Evolutionary conservation across 257 asterid genomes (phyloP).

Genomic region (Gentiana dahurica): DNA sequence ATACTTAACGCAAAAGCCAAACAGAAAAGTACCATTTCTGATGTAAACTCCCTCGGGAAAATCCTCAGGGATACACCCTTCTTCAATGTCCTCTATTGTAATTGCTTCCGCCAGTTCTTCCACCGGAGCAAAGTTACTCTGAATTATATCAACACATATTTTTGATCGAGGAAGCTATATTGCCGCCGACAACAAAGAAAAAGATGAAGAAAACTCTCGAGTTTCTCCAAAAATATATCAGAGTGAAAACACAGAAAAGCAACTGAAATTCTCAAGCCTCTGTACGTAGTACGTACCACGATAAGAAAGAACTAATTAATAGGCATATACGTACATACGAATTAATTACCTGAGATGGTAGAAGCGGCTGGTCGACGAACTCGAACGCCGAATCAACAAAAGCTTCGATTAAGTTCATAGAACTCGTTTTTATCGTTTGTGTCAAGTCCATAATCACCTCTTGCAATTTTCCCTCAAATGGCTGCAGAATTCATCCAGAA

Average conservation of each 20-base stretch:
- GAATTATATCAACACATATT: neutral
- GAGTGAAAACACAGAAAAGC: too few relatives aligned
- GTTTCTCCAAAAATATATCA: too few relatives aligned
- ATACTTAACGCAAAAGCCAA: too few relatives aligned
- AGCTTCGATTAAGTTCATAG: conserved; percentile 29
- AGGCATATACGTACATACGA: neutral
- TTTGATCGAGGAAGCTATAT: too few relatives aligned
- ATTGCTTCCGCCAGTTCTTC: conserved; percentile 36
- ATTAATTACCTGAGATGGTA: conserved; percentile 43
- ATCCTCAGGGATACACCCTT: conserved; percentile 40
- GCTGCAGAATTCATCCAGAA: conserved; percentile 10
- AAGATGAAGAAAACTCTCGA: too few relatives aligned
- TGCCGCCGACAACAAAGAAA: too few relatives aligned
- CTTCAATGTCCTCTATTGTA: conserved; percentile 7
- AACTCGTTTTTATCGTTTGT: conserved; percentile 22
- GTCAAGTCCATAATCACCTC: conserved; percentile 12
- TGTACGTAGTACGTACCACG: too few relatives aligned
- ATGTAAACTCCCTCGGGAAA: conserved; percentile 52
- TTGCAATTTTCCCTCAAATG: conserved; percentile 24
- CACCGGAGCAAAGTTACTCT: conserved; percentile 61
- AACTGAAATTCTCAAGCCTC: too few relatives aligned
- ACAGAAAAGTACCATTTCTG: conserved; percentile 38
- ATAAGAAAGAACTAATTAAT: neutral
- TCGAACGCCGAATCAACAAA: conserved; percentile 32
- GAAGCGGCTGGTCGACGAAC: conserved; percentile 37